Percentiles rank a stretch among this genome's conserved stretches.
phyloP scores from a whole-genome alignment of 371 early-diverging fungal genomes.

The Enteropsectra breve region DNA sequence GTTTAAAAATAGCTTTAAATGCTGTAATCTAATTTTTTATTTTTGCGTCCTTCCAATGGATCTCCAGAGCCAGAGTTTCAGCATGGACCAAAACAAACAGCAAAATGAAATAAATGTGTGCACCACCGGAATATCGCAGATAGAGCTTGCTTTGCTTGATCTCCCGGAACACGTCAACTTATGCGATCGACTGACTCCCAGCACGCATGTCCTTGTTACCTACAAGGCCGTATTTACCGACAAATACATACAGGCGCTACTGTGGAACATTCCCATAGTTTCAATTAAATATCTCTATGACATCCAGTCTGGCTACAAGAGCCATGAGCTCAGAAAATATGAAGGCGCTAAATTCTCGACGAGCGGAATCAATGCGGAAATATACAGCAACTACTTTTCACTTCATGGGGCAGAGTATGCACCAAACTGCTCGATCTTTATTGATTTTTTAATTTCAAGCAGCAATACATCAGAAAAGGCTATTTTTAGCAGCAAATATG shows the following conservation, averaged over 20 bases:
- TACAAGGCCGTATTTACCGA: constrained; percentile 52
- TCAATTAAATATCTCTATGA: constrained; percentile 52
- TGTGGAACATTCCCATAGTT: constrained; percentile 54
- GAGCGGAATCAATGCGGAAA: constrained; percentile 43
- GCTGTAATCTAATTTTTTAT: neutral
- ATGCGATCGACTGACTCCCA: constrained; percentile 23
- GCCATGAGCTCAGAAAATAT: constrained; percentile 42
- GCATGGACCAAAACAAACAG: neutral
- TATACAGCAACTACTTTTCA: constrained; percentile 56
- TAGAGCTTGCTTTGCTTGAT: constrained; percentile 26
- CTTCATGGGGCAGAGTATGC: constrained; percentile 49
- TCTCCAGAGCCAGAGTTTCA: neutral
- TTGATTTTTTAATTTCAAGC: constrained; percentile 54
- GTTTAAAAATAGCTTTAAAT: neutral
- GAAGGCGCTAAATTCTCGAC: constrained; percentile 54
- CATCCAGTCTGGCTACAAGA: constrained; percentile 12
- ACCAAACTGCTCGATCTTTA: constrained; percentile 28
- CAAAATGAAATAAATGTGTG: neutral
- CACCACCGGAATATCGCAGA: constrained; percentile 46
- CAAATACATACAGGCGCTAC: constrained; percentile 57
- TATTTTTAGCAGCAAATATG: constrained; percentile 49
- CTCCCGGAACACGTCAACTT: constrained; percentile 15
- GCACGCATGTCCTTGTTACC: constrained; percentile 47
- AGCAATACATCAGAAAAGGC: constrained; percentile 26
- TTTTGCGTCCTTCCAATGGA: neutral